These are phyloP conservation scores for Schizosaccharomyces versatilis DNA, from an alignment of 1,139 yeast genomes.

Conservation along the genomic window DNA sequence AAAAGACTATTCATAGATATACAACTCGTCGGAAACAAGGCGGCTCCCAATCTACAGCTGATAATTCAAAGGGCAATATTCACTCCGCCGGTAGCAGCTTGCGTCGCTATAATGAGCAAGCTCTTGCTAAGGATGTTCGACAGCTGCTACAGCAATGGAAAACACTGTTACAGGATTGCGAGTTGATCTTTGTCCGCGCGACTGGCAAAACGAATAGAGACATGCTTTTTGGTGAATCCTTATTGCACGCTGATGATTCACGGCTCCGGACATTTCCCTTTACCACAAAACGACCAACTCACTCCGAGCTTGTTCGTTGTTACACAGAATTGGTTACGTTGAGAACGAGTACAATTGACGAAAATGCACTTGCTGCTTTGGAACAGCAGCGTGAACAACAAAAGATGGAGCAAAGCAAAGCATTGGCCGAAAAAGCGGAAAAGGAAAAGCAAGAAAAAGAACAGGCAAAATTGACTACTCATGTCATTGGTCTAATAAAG, in stretches of 20 bases:
- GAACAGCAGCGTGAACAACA: slow-evolving; percentile 19
- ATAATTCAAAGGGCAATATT: slow-evolving; percentile 82
- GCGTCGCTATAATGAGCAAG: slow-evolving; percentile 75
- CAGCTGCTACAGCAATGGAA: slow-evolving; percentile 49
- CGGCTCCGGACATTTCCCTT: slow-evolving; percentile 59
- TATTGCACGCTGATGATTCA: slow-evolving; percentile 27
- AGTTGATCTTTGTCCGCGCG: slow-evolving; percentile 61
- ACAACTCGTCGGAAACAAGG: slow-evolving; percentile 96
- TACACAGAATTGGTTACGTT: slow-evolving; percentile 62
- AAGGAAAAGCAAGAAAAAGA: slow-evolving; percentile 10
- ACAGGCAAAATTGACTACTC: slow-evolving; percentile 17
- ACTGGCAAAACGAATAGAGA: slow-evolving; percentile 49
- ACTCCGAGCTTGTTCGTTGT: slow-evolving; percentile 55
- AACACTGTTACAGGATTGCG: slow-evolving; percentile 33
- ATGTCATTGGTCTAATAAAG: slow-evolving; percentile 32
- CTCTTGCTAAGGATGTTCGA: slow-evolving; percentile 53
- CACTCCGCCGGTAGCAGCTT: slow-evolving; percentile 86
- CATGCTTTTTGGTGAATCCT: slow-evolving; percentile 43
- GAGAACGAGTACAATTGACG: slow-evolving; percentile 29
- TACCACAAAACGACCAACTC: slow-evolving; percentile 73
- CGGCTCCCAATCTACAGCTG: slow-evolving; percentile 85
- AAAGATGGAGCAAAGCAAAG: slow-evolving; percentile 11
- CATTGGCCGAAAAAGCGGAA: slow-evolving; percentile 11
- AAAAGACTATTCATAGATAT: slow-evolving; percentile 81
- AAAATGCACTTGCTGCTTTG: slow-evolving; percentile 21